These are phyloP conservation scores for Actinidia arguta DNA, from an alignment of 179 eudicot genomes.

Conservation along the genomic window DNA sequence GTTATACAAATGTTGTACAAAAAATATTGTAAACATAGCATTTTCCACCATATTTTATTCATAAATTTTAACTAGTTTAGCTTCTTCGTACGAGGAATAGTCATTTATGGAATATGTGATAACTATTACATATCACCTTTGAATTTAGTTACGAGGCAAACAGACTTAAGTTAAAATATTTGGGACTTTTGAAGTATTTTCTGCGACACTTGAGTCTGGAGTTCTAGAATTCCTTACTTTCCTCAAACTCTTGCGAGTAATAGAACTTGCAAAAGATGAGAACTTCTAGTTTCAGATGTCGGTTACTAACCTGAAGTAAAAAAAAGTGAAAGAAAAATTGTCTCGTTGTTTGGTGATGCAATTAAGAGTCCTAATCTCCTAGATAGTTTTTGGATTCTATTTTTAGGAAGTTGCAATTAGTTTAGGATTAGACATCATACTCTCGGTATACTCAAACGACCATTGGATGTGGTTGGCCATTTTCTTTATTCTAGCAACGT, in stretches of 20 bases:
- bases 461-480: background rate
- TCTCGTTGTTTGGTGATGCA: background rate
- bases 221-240: background rate
- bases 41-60: background rate
- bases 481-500: background rate
- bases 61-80: background rate
- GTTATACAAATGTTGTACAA: too few species aligned
- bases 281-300: background rate
- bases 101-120: background rate
- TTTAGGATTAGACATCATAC: background rate
- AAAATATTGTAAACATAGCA: too few species aligned
- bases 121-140: background rate
- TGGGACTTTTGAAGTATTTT: background rate
- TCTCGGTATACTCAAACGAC: background rate
- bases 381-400: too few species aligned
- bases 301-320: too few species aligned
- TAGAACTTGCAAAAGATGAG: background rate
- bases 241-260: background rate
- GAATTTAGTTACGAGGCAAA: background rate
- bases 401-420: too few species aligned
- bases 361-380: background rate
- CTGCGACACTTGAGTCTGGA: background rate
- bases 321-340: background rate
- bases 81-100: background rate
- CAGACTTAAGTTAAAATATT: background rate